phyloP scores from a whole-genome alignment of 495 filamentous ascomycete species.

The Diplogelasinospora grovesii region DNA sequence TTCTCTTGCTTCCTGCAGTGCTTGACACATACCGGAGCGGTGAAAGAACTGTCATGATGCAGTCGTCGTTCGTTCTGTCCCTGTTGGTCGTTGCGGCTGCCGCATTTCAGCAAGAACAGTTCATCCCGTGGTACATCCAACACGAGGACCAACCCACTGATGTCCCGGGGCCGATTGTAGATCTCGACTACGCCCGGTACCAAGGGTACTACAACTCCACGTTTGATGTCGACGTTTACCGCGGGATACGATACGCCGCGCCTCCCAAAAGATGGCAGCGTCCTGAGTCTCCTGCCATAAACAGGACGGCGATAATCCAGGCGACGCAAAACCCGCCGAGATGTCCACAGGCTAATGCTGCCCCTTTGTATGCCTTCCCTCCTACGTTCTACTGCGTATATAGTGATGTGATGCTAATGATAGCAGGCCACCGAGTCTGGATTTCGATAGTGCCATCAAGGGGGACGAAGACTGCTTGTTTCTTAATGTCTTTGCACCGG shows the following conservation, averaged over 20 bases:
- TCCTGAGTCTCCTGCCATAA: conserved; percentile 19
- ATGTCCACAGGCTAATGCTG: conserved; percentile 27
- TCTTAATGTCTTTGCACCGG: conserved; percentile 39
- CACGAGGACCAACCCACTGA: not conserved
- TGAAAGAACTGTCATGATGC: too few species aligned
- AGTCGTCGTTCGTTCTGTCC: too few species aligned
- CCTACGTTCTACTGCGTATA: not conserved
- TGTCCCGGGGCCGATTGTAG: conserved; percentile 18
- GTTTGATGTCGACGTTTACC: conserved; percentile 23
- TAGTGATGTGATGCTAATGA: conserved; percentile 3
- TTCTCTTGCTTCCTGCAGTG: too few species aligned
- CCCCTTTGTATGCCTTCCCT: conserved; percentile 11
- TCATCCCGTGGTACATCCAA: not conserved
- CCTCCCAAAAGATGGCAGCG: conserved; percentile 30
- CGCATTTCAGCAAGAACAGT: conserved; percentile 1
- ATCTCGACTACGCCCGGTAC: conserved; percentile 31
- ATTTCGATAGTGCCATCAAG: conserved; percentile 9
- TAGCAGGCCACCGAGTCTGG: conserved; percentile 3
- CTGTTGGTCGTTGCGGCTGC: not conserved
- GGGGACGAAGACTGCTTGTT: conserved; percentile 49
- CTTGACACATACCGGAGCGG: too few species aligned
- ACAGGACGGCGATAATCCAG: conserved; percentile 9
- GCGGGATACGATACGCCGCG: conserved; percentile 29
- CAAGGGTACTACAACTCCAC: conserved; percentile 26
- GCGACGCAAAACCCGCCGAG: conserved; percentile 24